These are phyloP conservation scores for Hebeloma cylindrosporum DNA, from an alignment of 768 basidiomycete genomes.

Conservation along the genomic window DNA sequence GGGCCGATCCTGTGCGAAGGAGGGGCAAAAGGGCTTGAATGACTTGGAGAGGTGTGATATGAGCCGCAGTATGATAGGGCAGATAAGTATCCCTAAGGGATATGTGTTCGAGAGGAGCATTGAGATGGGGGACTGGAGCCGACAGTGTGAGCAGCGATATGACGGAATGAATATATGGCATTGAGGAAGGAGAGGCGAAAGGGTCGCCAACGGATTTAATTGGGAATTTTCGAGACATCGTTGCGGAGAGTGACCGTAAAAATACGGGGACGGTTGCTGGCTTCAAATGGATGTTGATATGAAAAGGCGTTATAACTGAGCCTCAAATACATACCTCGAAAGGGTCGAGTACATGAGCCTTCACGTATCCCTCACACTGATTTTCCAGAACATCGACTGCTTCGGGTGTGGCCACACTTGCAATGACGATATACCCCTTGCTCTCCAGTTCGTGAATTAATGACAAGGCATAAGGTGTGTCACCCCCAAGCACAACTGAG, in stretches of 20 bases:
- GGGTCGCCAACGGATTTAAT: conserved; percentile 80
- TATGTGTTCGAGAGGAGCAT: conserved; percentile 71
- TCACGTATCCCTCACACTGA: conserved; percentile 70
- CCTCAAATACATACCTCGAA: conserved; percentile 49
- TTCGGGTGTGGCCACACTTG: conserved; percentile 71
- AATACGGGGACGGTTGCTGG: conserved; percentile 72
- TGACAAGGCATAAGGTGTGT: conserved; percentile 68
- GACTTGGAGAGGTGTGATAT: conserved; percentile 74
- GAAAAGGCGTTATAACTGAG: background rate
- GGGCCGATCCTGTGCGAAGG: conserved; percentile 64
- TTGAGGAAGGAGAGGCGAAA: conserved; percentile 60
- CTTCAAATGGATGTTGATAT: conserved; percentile 35
- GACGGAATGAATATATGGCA: conserved; percentile 75
- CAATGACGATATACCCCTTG: conserved; percentile 80
- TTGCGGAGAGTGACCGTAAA: conserved; percentile 77
- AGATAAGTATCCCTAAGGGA: conserved; percentile 63
- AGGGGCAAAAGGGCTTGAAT: conserved; percentile 78
- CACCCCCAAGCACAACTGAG: conserved; percentile 80
- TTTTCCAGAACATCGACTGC: conserved; percentile 65
- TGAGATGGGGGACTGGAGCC: conserved; percentile 35
- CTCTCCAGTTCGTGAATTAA: conserved; percentile 73
- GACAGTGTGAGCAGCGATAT: conserved; percentile 72
- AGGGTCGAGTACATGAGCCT: conserved; percentile 80
- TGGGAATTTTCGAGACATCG: conserved; percentile 81
- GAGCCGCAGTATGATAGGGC: conserved; percentile 70